These are phyloP conservation scores for Leishmania tarentolae DNA, from an alignment of 208 protist species.

Conservation along the genomic window DNA sequence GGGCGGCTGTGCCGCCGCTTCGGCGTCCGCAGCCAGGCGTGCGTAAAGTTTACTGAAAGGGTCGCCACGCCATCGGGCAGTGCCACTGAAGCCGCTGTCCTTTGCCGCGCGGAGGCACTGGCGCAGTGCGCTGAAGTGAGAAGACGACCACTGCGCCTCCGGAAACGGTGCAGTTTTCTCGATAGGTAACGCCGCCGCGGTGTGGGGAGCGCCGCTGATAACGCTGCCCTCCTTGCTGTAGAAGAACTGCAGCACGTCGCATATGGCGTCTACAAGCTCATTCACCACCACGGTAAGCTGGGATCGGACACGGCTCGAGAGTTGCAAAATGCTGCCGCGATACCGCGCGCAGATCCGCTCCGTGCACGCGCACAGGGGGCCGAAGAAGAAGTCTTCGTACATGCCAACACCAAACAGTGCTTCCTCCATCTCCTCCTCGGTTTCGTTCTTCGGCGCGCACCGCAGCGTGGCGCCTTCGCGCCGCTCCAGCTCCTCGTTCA, in stretches of 20 bases:
- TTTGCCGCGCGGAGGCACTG: slow-evolving; percentile 29
- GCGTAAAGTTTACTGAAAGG: slow-evolving; percentile 20
- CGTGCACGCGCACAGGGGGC: slow-evolving; percentile 35
- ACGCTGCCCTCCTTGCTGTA: neutral
- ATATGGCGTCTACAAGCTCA: slow-evolving; percentile 39
- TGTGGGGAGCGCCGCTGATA: neutral
- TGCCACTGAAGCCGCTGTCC: slow-evolving; percentile 35
- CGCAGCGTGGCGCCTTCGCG: slow-evolving; percentile 35
- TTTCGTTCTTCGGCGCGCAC: slow-evolving; percentile 27
- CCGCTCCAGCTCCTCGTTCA: slow-evolving; percentile 41
- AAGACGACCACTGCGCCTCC: slow-evolving; percentile 13
- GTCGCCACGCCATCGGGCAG: slow-evolving; percentile 41
- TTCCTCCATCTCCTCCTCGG: slow-evolving; percentile 34
- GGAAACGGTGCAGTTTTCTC: slow-evolving; percentile 1
- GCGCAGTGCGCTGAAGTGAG: slow-evolving; percentile 1
- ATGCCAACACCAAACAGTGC: slow-evolving; percentile 26
- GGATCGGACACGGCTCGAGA: slow-evolving; percentile 35
- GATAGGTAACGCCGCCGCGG: neutral
- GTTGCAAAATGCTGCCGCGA: slow-evolving; percentile 21
- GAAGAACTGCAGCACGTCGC: slow-evolving; percentile 37
- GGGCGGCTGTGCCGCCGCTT: neutral
- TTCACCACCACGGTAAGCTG: slow-evolving; percentile 38
- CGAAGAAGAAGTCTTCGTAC: slow-evolving; percentile 43
- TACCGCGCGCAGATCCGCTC: slow-evolving; percentile 32
- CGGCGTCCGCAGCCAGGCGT: slow-evolving; percentile 6